Conservation (phyloP, 495 filamentous ascomycete genomes). For the Articulospora tetracladia region DNA sequence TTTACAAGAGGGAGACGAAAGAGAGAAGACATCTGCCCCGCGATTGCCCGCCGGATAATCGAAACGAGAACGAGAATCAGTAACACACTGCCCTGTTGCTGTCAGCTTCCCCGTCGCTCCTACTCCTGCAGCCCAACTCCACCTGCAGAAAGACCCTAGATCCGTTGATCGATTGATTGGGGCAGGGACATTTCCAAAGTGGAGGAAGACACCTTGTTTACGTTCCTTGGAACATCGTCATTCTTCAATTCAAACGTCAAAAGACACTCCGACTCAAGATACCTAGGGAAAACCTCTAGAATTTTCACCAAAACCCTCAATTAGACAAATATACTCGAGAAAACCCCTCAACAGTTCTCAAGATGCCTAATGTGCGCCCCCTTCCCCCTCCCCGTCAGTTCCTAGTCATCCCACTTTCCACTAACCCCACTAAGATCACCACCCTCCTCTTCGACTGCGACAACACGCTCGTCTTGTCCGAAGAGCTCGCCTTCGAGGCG, state of each 20-base stretch:
- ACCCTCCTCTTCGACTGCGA: conserved; percentile 94
- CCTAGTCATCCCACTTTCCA: neutral
- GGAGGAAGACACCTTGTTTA: neutral
- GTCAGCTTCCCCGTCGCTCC: neutral
- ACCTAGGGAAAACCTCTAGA: neutral
- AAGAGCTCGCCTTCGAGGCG: conserved; percentile 89
- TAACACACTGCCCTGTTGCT: too few relatives aligned
- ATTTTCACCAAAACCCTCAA: neutral
- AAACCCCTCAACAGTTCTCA: neutral
- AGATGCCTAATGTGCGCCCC: conserved; percentile 23
- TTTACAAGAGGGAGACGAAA: too few relatives aligned
- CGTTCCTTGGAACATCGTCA: neutral
- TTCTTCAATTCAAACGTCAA: neutral
- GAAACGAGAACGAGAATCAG: neutral
- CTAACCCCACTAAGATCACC: conserved; percentile 52
- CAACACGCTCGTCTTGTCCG: conserved; percentile 94
- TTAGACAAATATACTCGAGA: too few relatives aligned
- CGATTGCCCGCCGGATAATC: too few relatives aligned
- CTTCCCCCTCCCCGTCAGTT: neutral
- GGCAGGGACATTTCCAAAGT: neutral
- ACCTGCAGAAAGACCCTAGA: neutral
- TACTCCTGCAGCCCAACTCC: neutral
- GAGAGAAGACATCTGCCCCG: too few relatives aligned
- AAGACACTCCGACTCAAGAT: neutral
- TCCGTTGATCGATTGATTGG: neutral